Conservation (phyloP, 23 red algal genomes). For the Gracilaria caudata region DNA sequence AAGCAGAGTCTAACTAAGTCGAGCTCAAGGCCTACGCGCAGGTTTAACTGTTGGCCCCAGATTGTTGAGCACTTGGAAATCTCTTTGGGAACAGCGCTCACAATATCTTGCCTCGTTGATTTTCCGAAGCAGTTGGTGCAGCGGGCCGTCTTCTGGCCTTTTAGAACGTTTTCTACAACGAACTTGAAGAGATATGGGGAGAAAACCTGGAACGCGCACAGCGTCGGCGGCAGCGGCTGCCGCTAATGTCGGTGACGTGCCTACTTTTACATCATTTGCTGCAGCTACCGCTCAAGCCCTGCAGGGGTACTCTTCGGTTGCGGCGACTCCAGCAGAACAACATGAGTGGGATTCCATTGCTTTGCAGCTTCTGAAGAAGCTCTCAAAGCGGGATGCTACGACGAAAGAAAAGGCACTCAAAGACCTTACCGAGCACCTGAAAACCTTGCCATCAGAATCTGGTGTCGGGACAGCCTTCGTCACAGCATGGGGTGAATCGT, state of each 20-base stretch:
- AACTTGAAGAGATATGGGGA: neutral
- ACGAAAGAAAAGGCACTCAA: constrained; percentile 51
- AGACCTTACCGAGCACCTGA: constrained; percentile 41
- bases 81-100: no score
- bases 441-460: neutral
- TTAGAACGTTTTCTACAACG: no score
- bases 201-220: constrained; percentile 44
- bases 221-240: constrained; percentile 54
- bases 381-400: constrained; percentile 63
- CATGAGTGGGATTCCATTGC: constrained; percentile 51
- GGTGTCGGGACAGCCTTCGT: constrained; percentile 32
- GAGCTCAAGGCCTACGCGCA: no score
- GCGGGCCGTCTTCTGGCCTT: no score
- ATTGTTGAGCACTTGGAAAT: no score
- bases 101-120: no score
- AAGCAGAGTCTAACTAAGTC: no score
- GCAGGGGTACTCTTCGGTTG: neutral
- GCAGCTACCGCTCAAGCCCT: constrained; percentile 67
- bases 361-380: constrained; percentile 43
- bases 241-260: constrained; percentile 19
- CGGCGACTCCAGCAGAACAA: neutral
- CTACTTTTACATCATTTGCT: constrained; percentile 68
- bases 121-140: no score
- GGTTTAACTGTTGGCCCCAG: no score
- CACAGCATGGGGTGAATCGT: constrained; percentile 49